Evolutionary conservation across 495 filamentous ascomycete species (phyloP).

Genomic region (Penicillium maclennaniae): DNA sequence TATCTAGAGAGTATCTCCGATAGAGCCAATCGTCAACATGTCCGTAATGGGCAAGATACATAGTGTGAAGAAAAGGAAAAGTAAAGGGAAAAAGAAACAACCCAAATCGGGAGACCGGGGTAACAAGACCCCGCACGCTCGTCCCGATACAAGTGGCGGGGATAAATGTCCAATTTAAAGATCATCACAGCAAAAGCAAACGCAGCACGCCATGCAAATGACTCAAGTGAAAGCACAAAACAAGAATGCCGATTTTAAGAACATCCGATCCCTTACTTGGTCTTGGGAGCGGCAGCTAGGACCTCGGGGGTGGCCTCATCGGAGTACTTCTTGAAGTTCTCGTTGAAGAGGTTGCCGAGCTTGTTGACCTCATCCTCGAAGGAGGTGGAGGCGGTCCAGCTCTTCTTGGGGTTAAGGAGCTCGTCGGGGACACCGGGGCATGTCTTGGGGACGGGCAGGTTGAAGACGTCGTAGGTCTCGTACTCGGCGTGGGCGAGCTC

Average conservation of each 20-base stretch:
- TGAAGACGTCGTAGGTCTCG: slow-evolving; percentile 95
- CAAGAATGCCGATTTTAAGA: slow-evolving; percentile 27
- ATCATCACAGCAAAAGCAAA: slow-evolving; percentile 21
- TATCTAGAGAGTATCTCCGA: slow-evolving; percentile 14
- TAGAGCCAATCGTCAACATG: slow-evolving; percentile 19
- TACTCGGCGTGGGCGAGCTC: slow-evolving; percentile 88
- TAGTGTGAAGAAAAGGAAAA: slow-evolving; percentile 5
- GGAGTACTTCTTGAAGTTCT: slow-evolving; percentile 96
- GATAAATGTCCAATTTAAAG: slow-evolving; percentile 17
- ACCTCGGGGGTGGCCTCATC: slow-evolving; percentile 81
- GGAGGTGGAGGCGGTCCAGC: slow-evolving; percentile 75
- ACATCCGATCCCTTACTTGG: slow-evolving; percentile 10
- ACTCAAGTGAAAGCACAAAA: slow-evolving; percentile 19
- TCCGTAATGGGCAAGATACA: slow-evolving; percentile 11
- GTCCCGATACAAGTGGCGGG: slow-evolving; percentile 25
- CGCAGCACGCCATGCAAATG: slow-evolving; percentile 32
- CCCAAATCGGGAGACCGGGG: slow-evolving; percentile 17
- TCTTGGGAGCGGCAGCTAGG: slow-evolving; percentile 38
- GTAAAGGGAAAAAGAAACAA: slow-evolving; percentile 14
- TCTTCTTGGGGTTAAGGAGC: slow-evolving; percentile 89
- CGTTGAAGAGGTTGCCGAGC: slow-evolving; percentile 79
- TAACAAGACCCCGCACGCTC: slow-evolving; percentile 18
- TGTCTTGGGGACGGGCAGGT: slow-evolving; percentile 82
- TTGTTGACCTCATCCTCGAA: slow-evolving; percentile 87
- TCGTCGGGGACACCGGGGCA: slow-evolving; percentile 84